phyloP scores from a whole-genome alignment of 2,329 filamentous ascomycete species.

The Juglanconis juglandina region DNA sequence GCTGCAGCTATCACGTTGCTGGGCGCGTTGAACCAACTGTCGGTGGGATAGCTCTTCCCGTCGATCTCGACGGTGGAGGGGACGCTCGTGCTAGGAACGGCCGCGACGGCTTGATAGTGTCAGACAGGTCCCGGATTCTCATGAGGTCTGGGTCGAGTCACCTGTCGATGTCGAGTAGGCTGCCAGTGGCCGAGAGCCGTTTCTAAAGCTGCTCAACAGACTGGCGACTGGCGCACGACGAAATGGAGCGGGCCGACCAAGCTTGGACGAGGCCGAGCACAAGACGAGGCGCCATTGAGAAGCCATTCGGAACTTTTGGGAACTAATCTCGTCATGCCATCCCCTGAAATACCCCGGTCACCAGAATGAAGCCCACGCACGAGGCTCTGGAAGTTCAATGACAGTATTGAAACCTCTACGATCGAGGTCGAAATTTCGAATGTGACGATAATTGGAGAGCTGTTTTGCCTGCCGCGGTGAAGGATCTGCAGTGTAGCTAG shows the following conservation, averaged over 20 bases:
- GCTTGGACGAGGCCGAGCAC: constrained; percentile 6
- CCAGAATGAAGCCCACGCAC: not conserved
- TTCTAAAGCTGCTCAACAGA: constrained; percentile 1
- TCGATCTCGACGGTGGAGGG: constrained; percentile 53
- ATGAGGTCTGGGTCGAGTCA: constrained; percentile 10
- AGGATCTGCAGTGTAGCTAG: too few relatives aligned
- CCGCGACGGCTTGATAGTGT: constrained; percentile 21
- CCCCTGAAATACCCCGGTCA: not conserved
- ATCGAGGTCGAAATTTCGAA: too few relatives aligned
- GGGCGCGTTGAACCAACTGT: constrained; percentile 84
- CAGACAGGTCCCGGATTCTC: constrained; percentile 1
- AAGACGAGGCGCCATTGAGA: constrained; percentile 12
- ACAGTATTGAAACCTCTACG: too few relatives aligned
- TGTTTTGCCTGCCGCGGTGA: too few relatives aligned
- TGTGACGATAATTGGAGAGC: too few relatives aligned
- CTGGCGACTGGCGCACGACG: not conserved
- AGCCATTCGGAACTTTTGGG: constrained; percentile 11
- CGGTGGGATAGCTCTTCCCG: constrained; percentile 61
- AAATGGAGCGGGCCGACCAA: not conserved
- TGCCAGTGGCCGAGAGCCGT: not conserved
- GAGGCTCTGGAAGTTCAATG: too few relatives aligned
- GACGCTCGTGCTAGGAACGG: not conserved
- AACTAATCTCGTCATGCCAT: constrained; percentile 11
- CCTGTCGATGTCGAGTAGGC: constrained; percentile 20
- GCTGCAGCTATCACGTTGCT: constrained; percentile 70